Evolutionary conservation across 2,329 filamentous ascomycete species (phyloP).

Genomic region (Penicillium sp.): DNA sequence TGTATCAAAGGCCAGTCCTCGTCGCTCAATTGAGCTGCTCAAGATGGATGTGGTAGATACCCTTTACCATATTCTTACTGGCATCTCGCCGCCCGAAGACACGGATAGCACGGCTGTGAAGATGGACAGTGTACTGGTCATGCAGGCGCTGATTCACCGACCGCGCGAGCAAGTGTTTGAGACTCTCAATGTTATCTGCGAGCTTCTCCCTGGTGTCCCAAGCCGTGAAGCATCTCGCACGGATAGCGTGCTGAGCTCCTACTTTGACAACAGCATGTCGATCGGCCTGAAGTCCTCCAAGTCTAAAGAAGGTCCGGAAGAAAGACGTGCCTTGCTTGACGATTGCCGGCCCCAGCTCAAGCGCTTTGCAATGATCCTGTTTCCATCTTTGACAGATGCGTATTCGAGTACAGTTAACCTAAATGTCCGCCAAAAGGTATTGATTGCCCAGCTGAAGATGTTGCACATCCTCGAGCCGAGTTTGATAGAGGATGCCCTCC

Average conservation of each 20-base stretch:
- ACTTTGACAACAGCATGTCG: constrained; percentile 46
- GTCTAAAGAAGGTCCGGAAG: constrained; percentile 60
- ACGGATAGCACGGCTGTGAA: constrained; percentile 53
- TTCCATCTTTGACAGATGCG: constrained; percentile 91
- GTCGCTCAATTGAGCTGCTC: constrained; percentile 80
- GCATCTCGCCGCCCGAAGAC: constrained; percentile 84
- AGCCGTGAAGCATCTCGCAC: constrained; percentile 51
- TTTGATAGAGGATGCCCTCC: constrained; percentile 79
- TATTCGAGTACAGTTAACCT: constrained; percentile 98
- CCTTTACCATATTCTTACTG: constrained; percentile 92
- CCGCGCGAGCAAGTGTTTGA: constrained; percentile 95
- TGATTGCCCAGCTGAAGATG: constrained; percentile 97
- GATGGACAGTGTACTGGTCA: constrained; percentile 93
- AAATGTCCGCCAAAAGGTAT: constrained; percentile 87
- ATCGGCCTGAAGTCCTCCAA: constrained; percentile 34
- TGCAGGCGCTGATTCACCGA: constrained; percentile 95
- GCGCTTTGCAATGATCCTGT: constrained; percentile 85
- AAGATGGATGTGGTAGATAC: constrained; percentile 98
- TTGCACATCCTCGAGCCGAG: constrained; percentile 84
- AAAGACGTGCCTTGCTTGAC: constrained; percentile 73
- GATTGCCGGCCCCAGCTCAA: constrained; percentile 82
- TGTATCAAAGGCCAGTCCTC: constrained; percentile 81
- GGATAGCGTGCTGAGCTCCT: constrained; percentile 45
- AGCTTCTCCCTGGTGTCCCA: constrained; percentile 75
- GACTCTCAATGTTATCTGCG: constrained; percentile 94